A percentile compares a stretch with the other conserved stretches of the same genome.
Conservation (phyloP, 805 yeast species). For the Wickerhamiella lipophila region DNA sequence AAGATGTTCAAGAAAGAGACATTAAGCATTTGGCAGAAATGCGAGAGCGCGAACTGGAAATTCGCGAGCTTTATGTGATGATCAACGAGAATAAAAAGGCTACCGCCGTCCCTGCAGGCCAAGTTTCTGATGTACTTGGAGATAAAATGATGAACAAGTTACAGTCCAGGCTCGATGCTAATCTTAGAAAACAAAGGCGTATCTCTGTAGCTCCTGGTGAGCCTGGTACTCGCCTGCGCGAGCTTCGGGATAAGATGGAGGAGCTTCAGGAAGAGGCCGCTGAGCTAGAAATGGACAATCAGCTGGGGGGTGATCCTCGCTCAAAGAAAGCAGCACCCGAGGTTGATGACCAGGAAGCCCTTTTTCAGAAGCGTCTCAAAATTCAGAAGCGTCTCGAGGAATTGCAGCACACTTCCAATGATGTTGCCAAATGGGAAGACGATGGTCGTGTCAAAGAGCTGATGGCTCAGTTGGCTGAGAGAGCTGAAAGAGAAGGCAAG, state of each 20-base stretch:
- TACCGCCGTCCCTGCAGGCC: slow-evolving; percentile 11
- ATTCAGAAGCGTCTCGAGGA: slow-evolving; percentile 58
- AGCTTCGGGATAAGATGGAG: slow-evolving; percentile 72
- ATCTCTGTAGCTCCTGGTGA: slow-evolving; percentile 31
- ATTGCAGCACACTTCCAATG: slow-evolving; percentile 53
- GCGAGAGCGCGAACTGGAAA: slow-evolving; percentile 39
- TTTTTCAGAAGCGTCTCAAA: slow-evolving; percentile 24
- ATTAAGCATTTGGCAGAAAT: slow-evolving; percentile 27
- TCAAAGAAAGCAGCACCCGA: background rate
- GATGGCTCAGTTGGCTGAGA: slow-evolving; percentile 5
- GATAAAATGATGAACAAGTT: slow-evolving; percentile 20
- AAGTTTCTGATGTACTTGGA: background rate
- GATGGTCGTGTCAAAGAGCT: slow-evolving; percentile 16
- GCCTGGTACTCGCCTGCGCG: slow-evolving; percentile 64
- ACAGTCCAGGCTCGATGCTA: slow-evolving; percentile 31
- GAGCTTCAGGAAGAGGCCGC: slow-evolving; percentile 73
- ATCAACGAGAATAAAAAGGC: slow-evolving; percentile 34
- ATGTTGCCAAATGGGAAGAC: slow-evolving; percentile 37
- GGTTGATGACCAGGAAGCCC: slow-evolving; percentile 10
- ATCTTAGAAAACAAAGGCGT: slow-evolving; percentile 22
- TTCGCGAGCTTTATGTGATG: slow-evolving; percentile 48
- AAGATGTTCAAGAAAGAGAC: slow-evolving; percentile 52
- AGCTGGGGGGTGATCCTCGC: background rate
- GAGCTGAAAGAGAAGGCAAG: slow-evolving; percentile 3
- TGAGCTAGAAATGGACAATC: slow-evolving; percentile 52